Base-by-base conservation (phyloP, 495 filamentous ascomycete genomes). In the Lindgomyces ingoldianus region DNA sequence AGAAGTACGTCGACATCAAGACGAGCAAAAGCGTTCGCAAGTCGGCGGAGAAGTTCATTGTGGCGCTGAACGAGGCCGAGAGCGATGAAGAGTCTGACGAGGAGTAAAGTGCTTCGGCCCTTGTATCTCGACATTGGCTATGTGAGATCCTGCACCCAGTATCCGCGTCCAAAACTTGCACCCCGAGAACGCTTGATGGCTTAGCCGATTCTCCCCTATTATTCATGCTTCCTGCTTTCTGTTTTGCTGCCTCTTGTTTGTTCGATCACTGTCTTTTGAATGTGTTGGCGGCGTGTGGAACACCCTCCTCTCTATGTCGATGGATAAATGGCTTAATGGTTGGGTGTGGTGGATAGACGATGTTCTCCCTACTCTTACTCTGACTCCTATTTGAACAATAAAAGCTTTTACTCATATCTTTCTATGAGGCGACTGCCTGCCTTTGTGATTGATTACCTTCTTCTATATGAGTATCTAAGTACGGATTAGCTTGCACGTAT, bases 1-100 rank as follows among this genome's bases (percentile, higher is more conserved):
- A 95, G 85, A 96, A 96, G 77, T 97, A 96, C 73, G 91, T 96
- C 73, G 94, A 98, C 69, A 73, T 93, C 36, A 67, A 85, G 45
- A 93, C 85, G 60, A 96, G 91, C 80, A 93, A 91, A 83, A 96
- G 96, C 82, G 90, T 98, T 70, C 90, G 91, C 82, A 94, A 96
- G 83, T 85, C 90, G 62, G 93, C 94, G 30, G 89, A 93, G 82
- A 86, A 89, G 50, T 97, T 98, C 85, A 82, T 97, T 67, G 87
- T 85, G 66, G 97, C 94, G 94, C 90, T 98, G 36, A 84, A 91
- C 71, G 91, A 85, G 71, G 95, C 94, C 51, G 91, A 94, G 75
- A 89, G 88, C 73, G 92, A 95, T 63, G 91, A 65, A 49, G 66
- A 72, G 56, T 68, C 62, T 52, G 64, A 67, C 33, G 57, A 60